Conservation (phyloP, 2,329 filamentous ascomycete genomes). For the Diaporthe aspalathi region DNA sequence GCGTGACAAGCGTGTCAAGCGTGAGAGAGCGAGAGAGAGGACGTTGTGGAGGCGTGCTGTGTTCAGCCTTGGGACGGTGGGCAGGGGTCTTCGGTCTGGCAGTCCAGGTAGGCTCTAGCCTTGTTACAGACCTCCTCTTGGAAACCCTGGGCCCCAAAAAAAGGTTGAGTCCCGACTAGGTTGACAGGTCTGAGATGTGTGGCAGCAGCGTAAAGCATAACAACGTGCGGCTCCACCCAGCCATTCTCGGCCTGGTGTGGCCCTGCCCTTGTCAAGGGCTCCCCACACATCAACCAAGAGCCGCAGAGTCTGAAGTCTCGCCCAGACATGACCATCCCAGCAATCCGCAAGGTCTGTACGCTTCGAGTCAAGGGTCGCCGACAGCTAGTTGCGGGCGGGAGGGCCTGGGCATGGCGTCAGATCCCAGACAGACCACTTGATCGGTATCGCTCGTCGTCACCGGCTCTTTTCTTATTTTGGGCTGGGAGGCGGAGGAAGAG, state of each 20-base stretch:
- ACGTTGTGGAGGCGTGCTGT: not conserved
- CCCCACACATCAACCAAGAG: conserved; percentile 35
- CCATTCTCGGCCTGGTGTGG: conserved; percentile 34
- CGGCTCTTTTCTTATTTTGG: not conserved
- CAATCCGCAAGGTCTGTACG: conserved; percentile 22
- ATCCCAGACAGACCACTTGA: conserved; percentile 22
- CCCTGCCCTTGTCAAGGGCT: conserved; percentile 33
- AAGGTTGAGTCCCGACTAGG: conserved; percentile 32
- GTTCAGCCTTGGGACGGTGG: conserved; percentile 47
- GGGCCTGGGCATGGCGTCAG: conserved; percentile 37
- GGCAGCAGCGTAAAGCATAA: conserved; percentile 34
- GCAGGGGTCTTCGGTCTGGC: conserved; percentile 46
- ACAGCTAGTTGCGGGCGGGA: conserved; percentile 15
- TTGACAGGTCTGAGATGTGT: conserved; percentile 34
- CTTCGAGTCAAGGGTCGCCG: conserved; percentile 34
- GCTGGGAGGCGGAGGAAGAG: not conserved
- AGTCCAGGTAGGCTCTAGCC: conserved; percentile 52
- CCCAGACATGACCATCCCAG: conserved; percentile 38
- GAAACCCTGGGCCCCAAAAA: conserved; percentile 35
- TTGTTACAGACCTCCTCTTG: conserved; percentile 52
- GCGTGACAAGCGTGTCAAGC: not conserved
- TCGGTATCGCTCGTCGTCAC: conserved; percentile 20
- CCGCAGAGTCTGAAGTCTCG: conserved; percentile 37
- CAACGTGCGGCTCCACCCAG: conserved; percentile 34
- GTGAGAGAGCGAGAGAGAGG: not conserved